Conservation (phyloP, 1,139 yeast genomes). For the Candida glucosophila region DNA sequence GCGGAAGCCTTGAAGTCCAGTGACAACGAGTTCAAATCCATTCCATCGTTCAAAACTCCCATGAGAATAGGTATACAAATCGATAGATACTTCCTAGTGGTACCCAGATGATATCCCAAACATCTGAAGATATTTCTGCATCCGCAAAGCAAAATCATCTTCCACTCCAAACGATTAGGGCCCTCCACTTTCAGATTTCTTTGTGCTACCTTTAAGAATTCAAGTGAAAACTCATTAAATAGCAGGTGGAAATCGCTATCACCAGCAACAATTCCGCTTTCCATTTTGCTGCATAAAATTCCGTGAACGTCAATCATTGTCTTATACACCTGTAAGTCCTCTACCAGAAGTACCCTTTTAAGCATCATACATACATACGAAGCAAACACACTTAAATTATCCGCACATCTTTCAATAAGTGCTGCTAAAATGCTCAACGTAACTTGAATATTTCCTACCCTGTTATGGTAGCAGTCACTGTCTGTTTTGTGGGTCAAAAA, state of each 20-base stretch:
- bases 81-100: constrained; percentile 28
- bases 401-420: constrained; percentile 67
- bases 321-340: constrained; percentile 51
- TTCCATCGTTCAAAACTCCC: too few relatives aligned
- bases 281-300: constrained; percentile 57
- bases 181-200: constrained; percentile 9
- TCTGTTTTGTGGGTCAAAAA: constrained; percentile 60
- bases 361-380: constrained; percentile 46
- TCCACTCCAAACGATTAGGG: constrained; percentile 42
- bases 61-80: constrained; percentile 35
- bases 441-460: constrained; percentile 77
- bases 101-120: constrained; percentile 30
- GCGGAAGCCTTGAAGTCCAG: too few relatives aligned
- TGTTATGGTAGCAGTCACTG: constrained; percentile 50
- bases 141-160: constrained; percentile 36
- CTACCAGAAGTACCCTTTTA: constrained; percentile 31
- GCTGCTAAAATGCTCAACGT: constrained; percentile 65
- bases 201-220: constrained; percentile 20
- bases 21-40: too few relatives aligned
- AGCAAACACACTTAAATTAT: constrained; percentile 80
- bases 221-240: constrained; percentile 37
- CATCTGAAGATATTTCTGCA: constrained; percentile 36
- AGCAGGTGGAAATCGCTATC: constrained; percentile 53
- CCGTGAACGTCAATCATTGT: constrained; percentile 43
- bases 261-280: constrained; percentile 64